Percentiles rank a stretch among this genome's conserved stretches.
phyloP scores from a whole-genome alignment of 495 filamentous ascomycete species.

The Penicillium flavigenum region DNA sequence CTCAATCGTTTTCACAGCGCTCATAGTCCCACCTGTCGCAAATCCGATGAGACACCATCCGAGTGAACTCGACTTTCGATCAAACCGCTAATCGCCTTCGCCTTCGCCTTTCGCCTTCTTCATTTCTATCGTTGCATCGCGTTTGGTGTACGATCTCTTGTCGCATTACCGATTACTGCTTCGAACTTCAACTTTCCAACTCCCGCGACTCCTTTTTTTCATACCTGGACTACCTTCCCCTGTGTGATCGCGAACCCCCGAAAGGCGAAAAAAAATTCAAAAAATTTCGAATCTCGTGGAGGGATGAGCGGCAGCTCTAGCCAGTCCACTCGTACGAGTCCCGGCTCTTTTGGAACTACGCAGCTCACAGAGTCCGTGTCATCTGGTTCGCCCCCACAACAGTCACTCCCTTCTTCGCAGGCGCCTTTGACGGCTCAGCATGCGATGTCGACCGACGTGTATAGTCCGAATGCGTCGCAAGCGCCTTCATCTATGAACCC shows the following conservation, averaged over 20 bases:
- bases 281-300: conserved; percentile 28
- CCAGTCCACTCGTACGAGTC: conserved; percentile 50
- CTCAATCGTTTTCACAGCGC: conserved; percentile 9
- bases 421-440: conserved; percentile 50
- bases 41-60: conserved; percentile 26
- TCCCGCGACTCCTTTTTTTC: conserved; percentile 22
- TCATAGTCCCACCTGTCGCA: conserved; percentile 23
- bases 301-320: conserved; percentile 52
- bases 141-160: conserved; percentile 7
- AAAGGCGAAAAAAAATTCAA: conserved; percentile 28
- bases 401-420: conserved; percentile 39
- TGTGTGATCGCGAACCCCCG: conserved; percentile 21
- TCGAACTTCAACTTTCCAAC: conserved; percentile 20
- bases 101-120: conserved; percentile 1
- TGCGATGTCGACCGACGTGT: conserved; percentile 55
- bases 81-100: conserved; percentile 21
- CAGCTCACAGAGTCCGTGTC: conserved; percentile 49
- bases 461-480: conserved; percentile 44
- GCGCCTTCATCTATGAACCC: conserved; percentile 41
- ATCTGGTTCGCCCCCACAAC: conserved; percentile 47
- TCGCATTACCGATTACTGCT: conserved; percentile 22
- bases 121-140: conserved; percentile 18
- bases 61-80: conserved; percentile 17
- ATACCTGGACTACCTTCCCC: not conserved
- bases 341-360: conserved; percentile 47